Percentiles rank a stretch among this genome's conserved stretches.
phyloP scores from a whole-genome alignment of 495 filamentous ascomycete species.

The Neurospora africana region DNA sequence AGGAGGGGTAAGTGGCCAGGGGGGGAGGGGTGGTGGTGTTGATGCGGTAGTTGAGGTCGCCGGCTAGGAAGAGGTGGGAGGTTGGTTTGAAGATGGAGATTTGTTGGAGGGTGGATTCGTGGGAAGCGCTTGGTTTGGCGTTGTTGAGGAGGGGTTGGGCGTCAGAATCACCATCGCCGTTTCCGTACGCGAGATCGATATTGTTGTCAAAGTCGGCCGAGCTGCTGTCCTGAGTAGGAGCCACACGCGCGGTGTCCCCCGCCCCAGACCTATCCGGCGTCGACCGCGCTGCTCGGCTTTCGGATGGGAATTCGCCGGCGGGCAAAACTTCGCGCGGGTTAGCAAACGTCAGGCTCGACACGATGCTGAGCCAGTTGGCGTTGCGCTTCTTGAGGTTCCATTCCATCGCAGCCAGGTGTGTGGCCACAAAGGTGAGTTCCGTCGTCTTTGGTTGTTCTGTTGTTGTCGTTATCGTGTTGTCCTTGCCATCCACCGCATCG shows the following conservation, averaged over 20 bases:
- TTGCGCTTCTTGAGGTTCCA: slow-evolving; percentile 60
- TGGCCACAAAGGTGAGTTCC: slow-evolving; percentile 71
- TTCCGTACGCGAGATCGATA: not conserved
- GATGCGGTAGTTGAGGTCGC: slow-evolving; percentile 93
- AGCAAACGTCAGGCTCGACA: slow-evolving; percentile 65
- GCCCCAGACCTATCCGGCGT: slow-evolving; percentile 14
- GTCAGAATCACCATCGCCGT: not conserved
- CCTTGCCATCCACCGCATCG: not conserved
- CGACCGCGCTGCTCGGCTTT: not conserved
- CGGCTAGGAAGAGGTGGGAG: slow-evolving; percentile 73
- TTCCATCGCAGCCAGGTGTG: slow-evolving; percentile 87
- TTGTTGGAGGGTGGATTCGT: slow-evolving; percentile 21
- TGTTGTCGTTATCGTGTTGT: not conserved
- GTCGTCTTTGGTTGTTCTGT: slow-evolving; percentile 27
- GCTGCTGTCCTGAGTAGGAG: slow-evolving; percentile 4
- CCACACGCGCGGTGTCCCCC: slow-evolving; percentile 3
- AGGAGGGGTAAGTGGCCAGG: slow-evolving; percentile 43
- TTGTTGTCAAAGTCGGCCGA: slow-evolving; percentile 22
- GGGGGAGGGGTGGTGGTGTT: slow-evolving; percentile 45
- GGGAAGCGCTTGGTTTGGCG: not conserved
- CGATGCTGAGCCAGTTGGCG: slow-evolving; percentile 73
- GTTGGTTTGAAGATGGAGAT: slow-evolving; percentile 58
- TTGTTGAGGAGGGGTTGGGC: not conserved
- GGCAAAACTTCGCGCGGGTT: slow-evolving; percentile 26
- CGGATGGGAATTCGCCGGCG: slow-evolving; percentile 6